Percentiles rank a stretch among this genome's conserved stretches.
Evolutionary conservation across 208 protist genomes (phyloP).

Genomic region (Leishmania braziliensis): DNA sequence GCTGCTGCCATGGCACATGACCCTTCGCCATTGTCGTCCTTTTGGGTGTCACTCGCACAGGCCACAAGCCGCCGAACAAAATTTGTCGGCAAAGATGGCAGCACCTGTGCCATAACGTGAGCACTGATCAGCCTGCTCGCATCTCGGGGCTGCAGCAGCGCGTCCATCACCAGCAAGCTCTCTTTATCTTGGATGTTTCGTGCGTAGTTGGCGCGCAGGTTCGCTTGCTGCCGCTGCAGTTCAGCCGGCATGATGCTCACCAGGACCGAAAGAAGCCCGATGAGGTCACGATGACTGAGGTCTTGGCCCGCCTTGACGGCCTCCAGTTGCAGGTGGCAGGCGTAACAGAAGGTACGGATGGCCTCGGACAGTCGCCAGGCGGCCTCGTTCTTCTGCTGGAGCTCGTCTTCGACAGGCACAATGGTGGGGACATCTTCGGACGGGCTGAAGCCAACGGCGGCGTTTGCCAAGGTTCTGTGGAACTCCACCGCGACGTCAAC

Average conservation of each 20-base stretch:
- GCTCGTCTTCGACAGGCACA: constrained; percentile 35
- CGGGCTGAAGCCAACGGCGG: constrained; percentile 45
- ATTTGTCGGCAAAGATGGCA: constrained; percentile 5
- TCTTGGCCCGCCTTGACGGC: constrained; percentile 52
- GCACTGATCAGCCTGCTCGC: constrained; percentile 28
- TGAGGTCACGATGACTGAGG: constrained; percentile 54
- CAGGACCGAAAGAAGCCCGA: constrained; percentile 57
- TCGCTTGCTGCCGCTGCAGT: constrained; percentile 26
- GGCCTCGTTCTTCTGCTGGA: constrained; percentile 39
- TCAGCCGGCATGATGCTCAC: constrained; percentile 38
- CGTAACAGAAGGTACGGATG: constrained; percentile 48
- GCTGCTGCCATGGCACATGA: neutral
- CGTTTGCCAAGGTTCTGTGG: constrained; percentile 44
- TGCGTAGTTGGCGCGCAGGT: constrained; percentile 40
- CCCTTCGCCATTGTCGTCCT: constrained; percentile 9
- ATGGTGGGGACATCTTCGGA: constrained; percentile 28
- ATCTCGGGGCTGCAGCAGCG: constrained; percentile 33
- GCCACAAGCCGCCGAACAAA: constrained; percentile 17
- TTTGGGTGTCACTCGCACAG: neutral
- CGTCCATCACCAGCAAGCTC: constrained; percentile 45
- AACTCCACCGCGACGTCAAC: constrained; percentile 29
- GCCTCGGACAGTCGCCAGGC: constrained; percentile 63
- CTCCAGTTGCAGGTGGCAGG: constrained; percentile 55
- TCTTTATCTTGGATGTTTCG: constrained; percentile 36
- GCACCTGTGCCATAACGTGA: constrained; percentile 26